Percentiles rank a stretch among this genome's conserved stretches.
These are phyloP conservation scores for Puccinia horiana DNA, from an alignment of 1,284 basidiomycete species.

Conservation along the genomic window DNA sequence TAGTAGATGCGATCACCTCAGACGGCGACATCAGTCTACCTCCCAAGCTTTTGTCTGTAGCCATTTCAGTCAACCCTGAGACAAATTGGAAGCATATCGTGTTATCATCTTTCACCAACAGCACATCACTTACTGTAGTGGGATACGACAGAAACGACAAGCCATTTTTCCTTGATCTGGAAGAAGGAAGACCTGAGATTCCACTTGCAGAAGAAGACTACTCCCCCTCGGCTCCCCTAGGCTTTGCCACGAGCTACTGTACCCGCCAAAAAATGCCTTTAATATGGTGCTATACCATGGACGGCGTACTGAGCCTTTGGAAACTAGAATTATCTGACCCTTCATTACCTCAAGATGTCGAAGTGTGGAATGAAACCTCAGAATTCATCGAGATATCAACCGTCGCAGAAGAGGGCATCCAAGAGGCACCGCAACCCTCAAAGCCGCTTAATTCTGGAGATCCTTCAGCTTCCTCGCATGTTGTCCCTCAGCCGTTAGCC, in stretches of 20 bases:
- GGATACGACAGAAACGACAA: slow-evolving; percentile 27
- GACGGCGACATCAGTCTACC: slow-evolving; percentile 11
- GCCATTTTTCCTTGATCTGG: slow-evolving; percentile 33
- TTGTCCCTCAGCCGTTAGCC: neutral
- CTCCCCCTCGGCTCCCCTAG: slow-evolving; percentile 34
- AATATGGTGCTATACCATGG: slow-evolving; percentile 41
- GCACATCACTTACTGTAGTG: slow-evolving; percentile 30
- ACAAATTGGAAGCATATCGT: slow-evolving; percentile 31
- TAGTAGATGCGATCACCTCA: slow-evolving; percentile 19
- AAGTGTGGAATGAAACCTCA: slow-evolving; percentile 20
- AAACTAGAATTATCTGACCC: neutral
- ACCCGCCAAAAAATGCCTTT: neutral
- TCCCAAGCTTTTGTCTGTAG: slow-evolving; percentile 1
- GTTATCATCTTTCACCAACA: slow-evolving; percentile 27
- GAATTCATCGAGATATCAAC: slow-evolving; percentile 7
- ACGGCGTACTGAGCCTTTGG: slow-evolving; percentile 45
- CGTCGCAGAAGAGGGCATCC: neutral
- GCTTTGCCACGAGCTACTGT: slow-evolving; percentile 20
- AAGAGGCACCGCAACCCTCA: slow-evolving; percentile 13
- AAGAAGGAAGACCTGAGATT: slow-evolving; percentile 36
- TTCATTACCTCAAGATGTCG: neutral
- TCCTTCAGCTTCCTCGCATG: neutral
- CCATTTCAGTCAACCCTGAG: slow-evolving; percentile 8
- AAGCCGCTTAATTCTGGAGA: slow-evolving; percentile 13
- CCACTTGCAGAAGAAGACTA: slow-evolving; percentile 39